phyloP scores from a whole-genome alignment of 441 rosid genomes.

The Viola pubescens region DNA sequence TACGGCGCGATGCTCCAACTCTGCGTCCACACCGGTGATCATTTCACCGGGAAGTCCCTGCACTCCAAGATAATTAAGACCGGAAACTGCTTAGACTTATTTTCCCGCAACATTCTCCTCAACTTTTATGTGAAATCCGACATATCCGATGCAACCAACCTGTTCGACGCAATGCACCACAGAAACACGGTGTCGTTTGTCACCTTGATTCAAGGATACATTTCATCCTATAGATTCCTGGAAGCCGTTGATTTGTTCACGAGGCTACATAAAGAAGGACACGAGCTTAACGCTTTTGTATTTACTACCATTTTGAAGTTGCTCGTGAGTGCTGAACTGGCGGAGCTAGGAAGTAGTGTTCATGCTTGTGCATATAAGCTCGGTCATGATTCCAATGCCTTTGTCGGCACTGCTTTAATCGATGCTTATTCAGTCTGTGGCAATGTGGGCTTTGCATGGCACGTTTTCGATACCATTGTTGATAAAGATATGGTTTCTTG shows the following conservation, averaged over 20 bases:
- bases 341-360: slow-evolving; percentile 37
- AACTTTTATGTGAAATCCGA: slow-evolving; percentile 40
- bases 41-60: slow-evolving; percentile 31
- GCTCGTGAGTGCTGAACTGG: slow-evolving; percentile 44
- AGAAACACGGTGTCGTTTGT: slow-evolving; percentile 65
- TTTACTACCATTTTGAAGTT: slow-evolving; percentile 66
- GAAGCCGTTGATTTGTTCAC: slow-evolving; percentile 42
- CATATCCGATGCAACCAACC: slow-evolving; percentile 31
- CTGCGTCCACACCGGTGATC: slow-evolving; percentile 51
- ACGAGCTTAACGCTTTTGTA: slow-evolving; percentile 69
- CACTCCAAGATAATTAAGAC: slow-evolving; percentile 55
- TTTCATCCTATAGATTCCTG: slow-evolving; percentile 22
- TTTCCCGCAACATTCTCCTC: slow-evolving; percentile 54
- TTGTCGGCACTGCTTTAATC: slow-evolving; percentile 71
- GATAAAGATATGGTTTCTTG: slow-evolving; percentile 72
- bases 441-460: slow-evolving; percentile 39
- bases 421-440: slow-evolving; percentile 62
- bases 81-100: slow-evolving; percentile 74
- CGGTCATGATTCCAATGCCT: slow-evolving; percentile 52
- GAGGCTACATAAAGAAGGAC: slow-evolving; percentile 61
- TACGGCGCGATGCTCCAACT: slow-evolving; percentile 53
- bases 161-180: slow-evolving; percentile 73
- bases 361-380: slow-evolving; percentile 72
- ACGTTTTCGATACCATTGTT: slow-evolving; percentile 51
- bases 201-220: slow-evolving; percentile 48